Evolutionary conservation across 306 rosid species (phyloP).

Genomic region (Vigna unguiculata): DNA sequence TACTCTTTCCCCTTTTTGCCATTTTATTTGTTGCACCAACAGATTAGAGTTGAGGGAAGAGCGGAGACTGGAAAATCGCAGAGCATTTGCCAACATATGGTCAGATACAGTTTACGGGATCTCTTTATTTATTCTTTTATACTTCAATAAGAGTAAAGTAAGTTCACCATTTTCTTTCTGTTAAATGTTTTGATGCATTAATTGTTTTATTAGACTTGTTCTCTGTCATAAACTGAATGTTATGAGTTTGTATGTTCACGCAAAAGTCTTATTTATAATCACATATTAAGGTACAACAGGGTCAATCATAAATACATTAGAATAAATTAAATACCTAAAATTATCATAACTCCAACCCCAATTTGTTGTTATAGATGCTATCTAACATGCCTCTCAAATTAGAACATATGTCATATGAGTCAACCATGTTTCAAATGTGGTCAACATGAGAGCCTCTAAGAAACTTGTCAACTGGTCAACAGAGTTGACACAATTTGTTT

Average conservation of each 20-base stretch:
- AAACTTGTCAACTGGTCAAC: not conserved
- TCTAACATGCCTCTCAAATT: not conserved
- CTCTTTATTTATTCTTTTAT: conserved; percentile 88
- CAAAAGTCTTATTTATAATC: not conserved
- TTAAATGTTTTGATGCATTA: conserved; percentile 31
- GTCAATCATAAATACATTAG: not conserved
- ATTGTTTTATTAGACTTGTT: conserved; percentile 20
- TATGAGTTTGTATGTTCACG: not conserved
- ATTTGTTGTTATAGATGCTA: not conserved
- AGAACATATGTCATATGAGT: not conserved
- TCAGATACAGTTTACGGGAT: conserved; percentile 87
- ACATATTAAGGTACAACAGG: not conserved
- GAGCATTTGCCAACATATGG: conserved; percentile 97
- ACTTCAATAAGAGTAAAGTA: conserved; percentile 86
- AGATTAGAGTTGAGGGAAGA: conserved; percentile 92
- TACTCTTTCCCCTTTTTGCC: conserved; percentile 41
- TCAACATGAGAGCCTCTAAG: not conserved
- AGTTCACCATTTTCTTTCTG: conserved; percentile 52
- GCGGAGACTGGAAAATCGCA: conserved; percentile 90
- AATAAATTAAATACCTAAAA: not conserved
- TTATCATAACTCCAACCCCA: not conserved
- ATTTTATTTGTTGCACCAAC: conserved; percentile 50
- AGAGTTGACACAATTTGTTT: not conserved
- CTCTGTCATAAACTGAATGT: conserved; percentile 8
- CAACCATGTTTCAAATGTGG: not conserved